These are phyloP conservation scores for Ophiocordyceps camponoti-saundersi DNA, from an alignment of 2,329 filamentous ascomycete genomes.

Conservation along the genomic window DNA sequence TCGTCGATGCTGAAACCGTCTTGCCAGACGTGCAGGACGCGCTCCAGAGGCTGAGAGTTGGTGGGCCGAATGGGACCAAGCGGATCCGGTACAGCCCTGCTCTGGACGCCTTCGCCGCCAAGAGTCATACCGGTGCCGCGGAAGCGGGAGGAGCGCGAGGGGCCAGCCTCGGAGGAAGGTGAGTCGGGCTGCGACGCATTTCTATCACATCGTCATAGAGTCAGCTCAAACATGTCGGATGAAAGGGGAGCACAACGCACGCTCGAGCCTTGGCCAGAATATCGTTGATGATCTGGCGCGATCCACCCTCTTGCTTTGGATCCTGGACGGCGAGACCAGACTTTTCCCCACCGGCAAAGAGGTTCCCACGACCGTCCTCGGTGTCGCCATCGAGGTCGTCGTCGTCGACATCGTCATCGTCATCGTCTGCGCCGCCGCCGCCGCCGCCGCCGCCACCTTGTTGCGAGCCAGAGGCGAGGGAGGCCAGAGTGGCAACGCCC, in stretches of 20 bases:
- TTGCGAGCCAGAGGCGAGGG: conserved; percentile 29
- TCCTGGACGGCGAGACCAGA: conserved; percentile 55
- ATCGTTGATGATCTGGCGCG: conserved; percentile 41
- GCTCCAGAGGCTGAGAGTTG: conserved; percentile 37
- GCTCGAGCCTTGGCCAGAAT: conserved; percentile 47
- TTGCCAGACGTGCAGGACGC: conserved; percentile 63
- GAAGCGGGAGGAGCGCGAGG: conserved; percentile 39
- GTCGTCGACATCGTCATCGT: conserved; percentile 39
- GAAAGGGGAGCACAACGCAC: conserved; percentile 19
- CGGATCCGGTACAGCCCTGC: conserved; percentile 50
- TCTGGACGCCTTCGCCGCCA: conserved; percentile 60
- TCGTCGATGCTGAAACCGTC: conserved; percentile 79
- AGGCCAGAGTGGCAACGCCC: conserved; percentile 44
- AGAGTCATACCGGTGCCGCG: conserved; percentile 57
- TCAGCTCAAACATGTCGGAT: neutral
- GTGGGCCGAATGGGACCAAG: conserved; percentile 11
- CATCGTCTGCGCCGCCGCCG: conserved; percentile 39
- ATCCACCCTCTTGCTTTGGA: conserved; percentile 29
- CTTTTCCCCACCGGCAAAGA: conserved; percentile 77
- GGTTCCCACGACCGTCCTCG: conserved; percentile 42
- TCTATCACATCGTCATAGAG: conserved; percentile 19
- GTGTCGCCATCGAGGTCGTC: conserved; percentile 31
- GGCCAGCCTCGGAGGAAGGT: conserved; percentile 28
- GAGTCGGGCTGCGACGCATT: conserved; percentile 40
- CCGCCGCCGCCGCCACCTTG: conserved; percentile 38